Percentiles rank a stretch among this genome's conserved stretches.
These are phyloP conservation scores for Tripterygium wilfordii DNA, from an alignment of 177 flowering plant species.

Conservation along the genomic window DNA sequence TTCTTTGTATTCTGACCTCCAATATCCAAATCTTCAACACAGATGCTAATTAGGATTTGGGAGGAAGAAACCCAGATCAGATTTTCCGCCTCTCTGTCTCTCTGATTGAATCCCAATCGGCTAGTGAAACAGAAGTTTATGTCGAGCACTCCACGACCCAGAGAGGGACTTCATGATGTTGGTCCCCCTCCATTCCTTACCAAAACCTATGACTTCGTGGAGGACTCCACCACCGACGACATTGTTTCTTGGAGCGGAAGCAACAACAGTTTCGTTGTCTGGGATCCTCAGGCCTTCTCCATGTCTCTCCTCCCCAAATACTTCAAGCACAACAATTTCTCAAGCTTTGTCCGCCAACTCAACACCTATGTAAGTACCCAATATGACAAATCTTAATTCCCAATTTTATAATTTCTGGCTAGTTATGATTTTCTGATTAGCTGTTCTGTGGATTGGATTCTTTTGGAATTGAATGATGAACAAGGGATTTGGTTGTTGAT, in stretches of 20 bases:
- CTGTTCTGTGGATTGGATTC: background rate
- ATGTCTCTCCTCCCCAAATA: conserved; percentile 56
- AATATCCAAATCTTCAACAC: no score
- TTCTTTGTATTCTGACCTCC: no score
- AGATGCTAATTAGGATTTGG: no score
- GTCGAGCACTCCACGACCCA: conserved; percentile 66
- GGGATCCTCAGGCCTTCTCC: conserved; percentile 68
- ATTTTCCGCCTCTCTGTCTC: no score
- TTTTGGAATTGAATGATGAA: conserved; percentile 1
- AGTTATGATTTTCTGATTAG: background rate
- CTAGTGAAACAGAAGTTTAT: conserved; percentile 37
- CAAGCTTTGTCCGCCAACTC: conserved; percentile 87
- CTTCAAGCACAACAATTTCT: conserved; percentile 87
- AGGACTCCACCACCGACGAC: conserved; percentile 43
- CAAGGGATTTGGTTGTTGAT: conserved; percentile 5
- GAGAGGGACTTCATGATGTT: conserved; percentile 54
- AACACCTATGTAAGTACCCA: conserved; percentile 62
- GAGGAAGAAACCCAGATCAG: no score
- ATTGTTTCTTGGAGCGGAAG: conserved; percentile 68
- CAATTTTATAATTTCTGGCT: background rate
- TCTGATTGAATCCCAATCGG: conserved; percentile 23
- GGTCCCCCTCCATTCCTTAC: conserved; percentile 78
- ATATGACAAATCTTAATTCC: no score
- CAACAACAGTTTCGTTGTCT: conserved; percentile 61
- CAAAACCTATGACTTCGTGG: conserved; percentile 68